Evolutionary conservation across 306 rosid genomes (phyloP).

Genomic region (Amphicarpaea edgeworthii): DNA sequence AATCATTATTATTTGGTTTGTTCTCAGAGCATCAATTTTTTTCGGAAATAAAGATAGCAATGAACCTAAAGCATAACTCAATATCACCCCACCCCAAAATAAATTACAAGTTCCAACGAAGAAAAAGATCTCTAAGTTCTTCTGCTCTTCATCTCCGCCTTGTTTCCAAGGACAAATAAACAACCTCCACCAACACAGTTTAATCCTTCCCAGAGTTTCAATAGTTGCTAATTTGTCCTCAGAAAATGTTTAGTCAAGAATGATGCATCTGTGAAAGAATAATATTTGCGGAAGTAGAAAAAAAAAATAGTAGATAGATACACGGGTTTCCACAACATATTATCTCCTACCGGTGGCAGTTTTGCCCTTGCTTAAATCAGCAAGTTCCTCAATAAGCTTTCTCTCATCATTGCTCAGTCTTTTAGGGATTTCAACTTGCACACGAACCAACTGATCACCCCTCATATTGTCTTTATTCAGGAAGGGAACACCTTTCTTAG

Average conservation of each 20-base stretch:
- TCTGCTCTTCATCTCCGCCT: slow-evolving; percentile 23
- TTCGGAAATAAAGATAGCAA: slow-evolving; percentile 3
- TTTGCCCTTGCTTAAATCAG: slow-evolving; percentile 88
- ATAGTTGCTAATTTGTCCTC: slow-evolving; percentile 27
- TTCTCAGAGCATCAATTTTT: slow-evolving; percentile 20
- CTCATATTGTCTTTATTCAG: slow-evolving; percentile 86
- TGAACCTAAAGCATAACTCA: slow-evolving; percentile 32
- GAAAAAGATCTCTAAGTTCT: slow-evolving; percentile 23
- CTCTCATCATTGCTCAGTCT: slow-evolving; percentile 79
- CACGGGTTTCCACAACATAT: slow-evolving; percentile 32
- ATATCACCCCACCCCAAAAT: slow-evolving; percentile 34
- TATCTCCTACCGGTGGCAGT: slow-evolving; percentile 51
- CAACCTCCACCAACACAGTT: slow-evolving; percentile 27
- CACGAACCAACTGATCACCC: slow-evolving; percentile 93
- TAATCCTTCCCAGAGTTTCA: slow-evolving; percentile 22
- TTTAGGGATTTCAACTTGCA: slow-evolving; percentile 95
- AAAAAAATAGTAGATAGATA: slow-evolving; percentile 22
- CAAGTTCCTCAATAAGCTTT: slow-evolving; percentile 86
- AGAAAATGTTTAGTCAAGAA: slow-evolving; percentile 22
- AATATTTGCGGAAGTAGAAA: slow-evolving; percentile 10
- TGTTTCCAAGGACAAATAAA: slow-evolving; percentile 33
- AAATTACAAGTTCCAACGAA: slow-evolving; percentile 34
- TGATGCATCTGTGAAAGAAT: slow-evolving; percentile 32
- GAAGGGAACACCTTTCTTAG: slow-evolving; percentile 91
- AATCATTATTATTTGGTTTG: slow-evolving; percentile 5